Conservation (phyloP, 2,329 filamentous ascomycete species). For the Colletotrichum abscissum region DNA sequence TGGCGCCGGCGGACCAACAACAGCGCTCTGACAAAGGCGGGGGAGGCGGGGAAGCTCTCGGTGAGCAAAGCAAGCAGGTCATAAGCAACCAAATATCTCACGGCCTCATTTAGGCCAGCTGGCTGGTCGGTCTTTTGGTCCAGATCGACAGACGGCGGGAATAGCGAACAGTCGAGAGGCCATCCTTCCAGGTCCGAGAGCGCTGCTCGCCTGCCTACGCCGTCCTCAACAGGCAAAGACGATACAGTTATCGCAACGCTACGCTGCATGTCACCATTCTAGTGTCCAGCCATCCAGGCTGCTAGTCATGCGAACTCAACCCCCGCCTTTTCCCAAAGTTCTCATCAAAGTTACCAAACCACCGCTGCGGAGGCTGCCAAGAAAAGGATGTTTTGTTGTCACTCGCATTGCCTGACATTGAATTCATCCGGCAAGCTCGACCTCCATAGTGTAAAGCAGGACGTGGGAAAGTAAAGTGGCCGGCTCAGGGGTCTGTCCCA, state of each 20-base stretch:
- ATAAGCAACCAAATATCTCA: background rate
- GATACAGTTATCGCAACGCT: constrained; percentile 7
- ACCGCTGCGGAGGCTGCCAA: constrained; percentile 11
- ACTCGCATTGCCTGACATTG: constrained; percentile 8
- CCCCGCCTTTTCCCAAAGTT: constrained; percentile 23
- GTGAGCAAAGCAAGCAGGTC: constrained; percentile 17
- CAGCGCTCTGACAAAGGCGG: constrained; percentile 16
- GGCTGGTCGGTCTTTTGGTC: constrained; percentile 7
- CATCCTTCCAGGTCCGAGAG: constrained; percentile 26
- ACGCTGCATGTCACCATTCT: constrained; percentile 16
- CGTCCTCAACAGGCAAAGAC: constrained; percentile 6
- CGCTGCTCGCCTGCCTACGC: background rate
- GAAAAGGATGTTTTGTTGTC: constrained; percentile 8
- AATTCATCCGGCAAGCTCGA: background rate
- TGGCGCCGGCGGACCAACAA: constrained; percentile 14
- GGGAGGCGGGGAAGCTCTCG: constrained; percentile 28
- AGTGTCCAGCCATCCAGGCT: constrained; percentile 9
- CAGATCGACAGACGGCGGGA: constrained; percentile 30
- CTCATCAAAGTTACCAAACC: constrained; percentile 22
- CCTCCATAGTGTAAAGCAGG: background rate
- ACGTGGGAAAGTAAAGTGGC: background rate
- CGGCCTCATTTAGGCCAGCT: background rate
- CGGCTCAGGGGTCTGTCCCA: background rate
- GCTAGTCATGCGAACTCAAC: constrained; percentile 36
- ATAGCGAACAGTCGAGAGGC: constrained; percentile 3